phyloP scores from a whole-genome alignment of 1,139 yeast genomes.

The Geotrichum fermentans region DNA sequence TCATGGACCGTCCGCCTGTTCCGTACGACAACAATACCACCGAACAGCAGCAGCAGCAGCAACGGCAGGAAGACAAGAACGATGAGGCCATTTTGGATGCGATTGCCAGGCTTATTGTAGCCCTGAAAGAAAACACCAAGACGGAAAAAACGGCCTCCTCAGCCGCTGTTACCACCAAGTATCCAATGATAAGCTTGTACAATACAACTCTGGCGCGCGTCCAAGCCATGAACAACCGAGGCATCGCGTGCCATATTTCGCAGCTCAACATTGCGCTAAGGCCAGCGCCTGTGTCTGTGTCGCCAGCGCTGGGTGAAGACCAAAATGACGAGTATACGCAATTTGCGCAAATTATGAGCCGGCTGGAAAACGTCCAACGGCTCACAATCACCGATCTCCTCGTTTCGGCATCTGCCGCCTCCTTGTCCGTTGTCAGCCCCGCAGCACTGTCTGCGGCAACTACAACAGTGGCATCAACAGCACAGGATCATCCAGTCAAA shows the following conservation, averaged over 20 bases:
- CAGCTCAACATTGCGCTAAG: too few species aligned
- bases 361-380: conserved; percentile 4
- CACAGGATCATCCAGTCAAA: background rate
- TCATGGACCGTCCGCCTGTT: background rate
- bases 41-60: background rate
- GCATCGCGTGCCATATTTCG: too few species aligned
- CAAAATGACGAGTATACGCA: background rate
- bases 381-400: conserved; percentile 7
- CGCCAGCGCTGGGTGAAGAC: too few species aligned
- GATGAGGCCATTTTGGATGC: background rate
- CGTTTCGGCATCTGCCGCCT: background rate
- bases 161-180: too few species aligned
- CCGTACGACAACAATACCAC: background rate
- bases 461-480: background rate
- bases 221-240: too few species aligned
- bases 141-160: too few species aligned
- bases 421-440: too few species aligned
- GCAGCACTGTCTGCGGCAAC: background rate
- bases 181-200: background rate
- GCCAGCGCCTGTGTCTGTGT: too few species aligned
- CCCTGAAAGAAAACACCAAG: too few species aligned
- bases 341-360: background rate
- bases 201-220: background rate
- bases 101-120: too few species aligned
- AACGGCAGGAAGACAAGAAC: background rate